phyloP scores from a whole-genome alignment of 2,329 filamentous ascomycete genomes.

The Aspergillus sp. region DNA sequence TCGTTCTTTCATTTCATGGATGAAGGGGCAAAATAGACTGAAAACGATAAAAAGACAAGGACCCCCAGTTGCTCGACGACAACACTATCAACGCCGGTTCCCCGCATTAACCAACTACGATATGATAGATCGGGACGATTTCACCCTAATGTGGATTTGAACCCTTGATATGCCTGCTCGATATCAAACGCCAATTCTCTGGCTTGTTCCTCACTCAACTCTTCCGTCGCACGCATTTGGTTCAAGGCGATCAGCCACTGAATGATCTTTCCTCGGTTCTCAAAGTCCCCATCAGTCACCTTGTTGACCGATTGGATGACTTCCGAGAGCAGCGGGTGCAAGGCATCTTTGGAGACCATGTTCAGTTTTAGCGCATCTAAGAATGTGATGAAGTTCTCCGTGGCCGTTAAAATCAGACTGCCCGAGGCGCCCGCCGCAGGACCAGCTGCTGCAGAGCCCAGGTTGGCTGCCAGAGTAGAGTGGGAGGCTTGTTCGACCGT shows the following conservation, averaged over 20 bases:
- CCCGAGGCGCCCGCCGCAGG: slow-evolving; percentile 49
- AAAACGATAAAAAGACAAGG: not conserved
- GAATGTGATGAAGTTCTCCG: slow-evolving; percentile 98
- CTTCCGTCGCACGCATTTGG: slow-evolving; percentile 95
- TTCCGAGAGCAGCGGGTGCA: slow-evolving; percentile 93
- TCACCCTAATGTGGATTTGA: slow-evolving; percentile 73
- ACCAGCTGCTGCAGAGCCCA: slow-evolving; percentile 27
- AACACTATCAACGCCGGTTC: not conserved
- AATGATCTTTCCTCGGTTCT: slow-evolving; percentile 93
- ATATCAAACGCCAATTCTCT: slow-evolving; percentile 91
- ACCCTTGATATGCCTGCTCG: slow-evolving; percentile 89
- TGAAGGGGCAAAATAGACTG: not conserved
- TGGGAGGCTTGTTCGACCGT: slow-evolving; percentile 65
- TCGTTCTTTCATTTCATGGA: not conserved
- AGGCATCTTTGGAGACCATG: slow-evolving; percentile 87
- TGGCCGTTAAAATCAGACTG: slow-evolving; percentile 79
- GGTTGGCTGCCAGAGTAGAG: slow-evolving; percentile 46
- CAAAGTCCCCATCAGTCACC: slow-evolving; percentile 92
- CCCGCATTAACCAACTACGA: not conserved
- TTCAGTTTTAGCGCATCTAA: slow-evolving; percentile 92
- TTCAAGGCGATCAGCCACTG: slow-evolving; percentile 98
- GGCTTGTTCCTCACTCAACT: slow-evolving; percentile 81
- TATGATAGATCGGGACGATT: not conserved
- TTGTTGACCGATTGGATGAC: slow-evolving; percentile 97
- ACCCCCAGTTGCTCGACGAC: not conserved